These are phyloP conservation scores for Syzygium jambos DNA, from an alignment of 345 rosid species.

Conservation along the genomic window DNA sequence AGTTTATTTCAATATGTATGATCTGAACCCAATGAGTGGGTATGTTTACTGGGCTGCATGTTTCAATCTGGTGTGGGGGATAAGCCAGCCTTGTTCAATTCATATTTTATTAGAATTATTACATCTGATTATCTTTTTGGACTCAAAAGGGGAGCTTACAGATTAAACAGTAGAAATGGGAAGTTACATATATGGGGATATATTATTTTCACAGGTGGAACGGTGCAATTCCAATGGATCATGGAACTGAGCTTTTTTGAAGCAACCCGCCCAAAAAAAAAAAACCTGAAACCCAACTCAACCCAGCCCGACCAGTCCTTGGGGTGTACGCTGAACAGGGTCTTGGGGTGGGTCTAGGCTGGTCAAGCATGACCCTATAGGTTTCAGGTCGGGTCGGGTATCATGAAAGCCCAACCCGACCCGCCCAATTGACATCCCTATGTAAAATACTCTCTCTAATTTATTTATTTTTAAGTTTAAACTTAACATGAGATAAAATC, in stretches of 20 bases:
- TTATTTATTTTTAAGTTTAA: background rate
- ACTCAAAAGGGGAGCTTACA: background rate
- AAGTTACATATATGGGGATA: background rate
- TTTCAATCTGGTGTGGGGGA: constrained; percentile 97
- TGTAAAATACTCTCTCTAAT: background rate
- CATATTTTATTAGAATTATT: background rate
- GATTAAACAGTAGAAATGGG: background rate
- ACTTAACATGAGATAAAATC: background rate
- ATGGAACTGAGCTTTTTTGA: background rate
- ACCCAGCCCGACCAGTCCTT: too few species aligned
- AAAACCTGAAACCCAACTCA: too few species aligned
- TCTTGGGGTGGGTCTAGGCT: too few species aligned
- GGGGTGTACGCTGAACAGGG: too few species aligned
- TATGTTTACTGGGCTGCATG: constrained; percentile 91
- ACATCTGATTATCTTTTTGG: background rate
- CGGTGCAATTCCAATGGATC: background rate
- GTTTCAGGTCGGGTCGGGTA: too few species aligned
- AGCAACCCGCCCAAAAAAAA: too few species aligned
- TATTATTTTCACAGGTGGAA: background rate
- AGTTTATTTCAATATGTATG: constrained; percentile 85
- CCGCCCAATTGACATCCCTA: too few species aligned
- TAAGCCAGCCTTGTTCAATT: constrained; percentile 13
- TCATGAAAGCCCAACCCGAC: too few species aligned
- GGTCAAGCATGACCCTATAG: too few species aligned
- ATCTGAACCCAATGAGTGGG: constrained; percentile 60